These are phyloP conservation scores for Graphiopsis chlorocephala DNA, from an alignment of 2,329 filamentous ascomycete species.

Conservation along the genomic window DNA sequence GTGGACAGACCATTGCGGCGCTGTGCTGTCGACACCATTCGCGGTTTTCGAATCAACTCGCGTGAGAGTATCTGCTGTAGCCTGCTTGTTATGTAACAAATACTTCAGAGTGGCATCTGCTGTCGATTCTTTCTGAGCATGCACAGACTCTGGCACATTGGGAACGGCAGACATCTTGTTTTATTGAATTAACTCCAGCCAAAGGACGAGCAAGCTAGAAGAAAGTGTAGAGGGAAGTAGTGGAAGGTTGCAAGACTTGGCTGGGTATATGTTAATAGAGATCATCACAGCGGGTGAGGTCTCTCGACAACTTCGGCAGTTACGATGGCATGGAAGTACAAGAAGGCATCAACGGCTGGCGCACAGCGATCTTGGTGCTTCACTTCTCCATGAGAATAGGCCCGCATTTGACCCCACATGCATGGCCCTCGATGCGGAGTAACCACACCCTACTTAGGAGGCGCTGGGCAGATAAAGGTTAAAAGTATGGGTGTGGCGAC, in stretches of 20 bases:
- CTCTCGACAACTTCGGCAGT: neutral
- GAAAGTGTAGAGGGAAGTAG: neutral
- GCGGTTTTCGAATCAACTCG: constrained; percentile 11
- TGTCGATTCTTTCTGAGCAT: constrained; percentile 17
- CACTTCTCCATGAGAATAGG: neutral
- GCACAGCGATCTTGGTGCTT: neutral
- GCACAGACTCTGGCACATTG: constrained; percentile 27
- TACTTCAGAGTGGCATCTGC: constrained; percentile 22
- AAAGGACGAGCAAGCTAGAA: neutral
- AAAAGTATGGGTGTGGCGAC: neutral
- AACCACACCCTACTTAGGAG: neutral
- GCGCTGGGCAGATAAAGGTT: no score
- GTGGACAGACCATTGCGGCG: constrained; percentile 31
- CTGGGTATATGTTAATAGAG: neutral
- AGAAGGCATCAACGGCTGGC: neutral
- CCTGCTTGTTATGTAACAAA: constrained; percentile 22
- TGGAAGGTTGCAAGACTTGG: neutral
- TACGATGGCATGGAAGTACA: neutral
- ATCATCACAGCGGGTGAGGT: neutral
- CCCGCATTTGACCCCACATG: constrained; percentile 3
- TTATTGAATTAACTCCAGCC: no score
- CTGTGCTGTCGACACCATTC: constrained; percentile 20
- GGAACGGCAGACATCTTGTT: constrained; percentile 42
- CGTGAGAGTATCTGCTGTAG: neutral
- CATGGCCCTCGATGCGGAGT: neutral